Conservation (phyloP, 257 asterid species). For the Dorcoceras hygrometricum region DNA sequence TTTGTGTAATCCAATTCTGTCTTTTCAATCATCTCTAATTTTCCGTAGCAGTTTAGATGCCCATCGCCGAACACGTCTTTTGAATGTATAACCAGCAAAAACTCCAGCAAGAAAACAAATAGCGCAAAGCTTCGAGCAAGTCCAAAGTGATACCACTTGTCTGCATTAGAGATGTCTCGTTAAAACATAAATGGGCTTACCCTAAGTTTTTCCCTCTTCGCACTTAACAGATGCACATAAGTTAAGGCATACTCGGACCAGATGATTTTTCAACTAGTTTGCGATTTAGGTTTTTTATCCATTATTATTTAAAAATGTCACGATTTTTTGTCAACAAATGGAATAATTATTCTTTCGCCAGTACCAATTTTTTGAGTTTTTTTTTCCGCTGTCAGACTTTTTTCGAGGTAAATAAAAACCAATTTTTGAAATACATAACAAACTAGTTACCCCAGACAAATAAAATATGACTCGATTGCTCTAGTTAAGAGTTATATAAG, state of each 20-base stretch:
- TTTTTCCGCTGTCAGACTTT: too few relatives aligned
- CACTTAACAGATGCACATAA: neutral
- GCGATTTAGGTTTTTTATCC: too few relatives aligned
- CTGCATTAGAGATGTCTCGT: slow-evolving; percentile 42
- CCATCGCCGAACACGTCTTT: slow-evolving; percentile 72
- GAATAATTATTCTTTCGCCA: too few relatives aligned
- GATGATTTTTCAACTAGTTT: too few relatives aligned
- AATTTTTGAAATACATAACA: too few relatives aligned
- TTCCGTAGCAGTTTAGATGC: slow-evolving; percentile 57
- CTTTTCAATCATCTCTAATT: slow-evolving; percentile 55
- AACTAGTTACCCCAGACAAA: too few relatives aligned
- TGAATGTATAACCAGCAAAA: slow-evolving; percentile 72
- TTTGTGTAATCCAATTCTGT: neutral
- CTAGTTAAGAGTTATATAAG: too few relatives aligned
- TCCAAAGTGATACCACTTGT: slow-evolving; percentile 51
- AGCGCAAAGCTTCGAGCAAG: slow-evolving; percentile 81
- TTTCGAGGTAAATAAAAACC: too few relatives aligned
- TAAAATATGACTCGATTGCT: too few relatives aligned
- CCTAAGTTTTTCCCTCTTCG: neutral
- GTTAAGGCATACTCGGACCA: neutral
- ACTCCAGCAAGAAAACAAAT: slow-evolving; percentile 77
- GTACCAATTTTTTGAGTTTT: too few relatives aligned
- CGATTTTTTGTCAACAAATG: too few relatives aligned
- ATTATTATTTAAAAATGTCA: too few relatives aligned
- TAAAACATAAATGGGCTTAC: neutral